Conservation (phyloP, 75 land plant genomes). For the Cupressus sempervirens region DNA sequence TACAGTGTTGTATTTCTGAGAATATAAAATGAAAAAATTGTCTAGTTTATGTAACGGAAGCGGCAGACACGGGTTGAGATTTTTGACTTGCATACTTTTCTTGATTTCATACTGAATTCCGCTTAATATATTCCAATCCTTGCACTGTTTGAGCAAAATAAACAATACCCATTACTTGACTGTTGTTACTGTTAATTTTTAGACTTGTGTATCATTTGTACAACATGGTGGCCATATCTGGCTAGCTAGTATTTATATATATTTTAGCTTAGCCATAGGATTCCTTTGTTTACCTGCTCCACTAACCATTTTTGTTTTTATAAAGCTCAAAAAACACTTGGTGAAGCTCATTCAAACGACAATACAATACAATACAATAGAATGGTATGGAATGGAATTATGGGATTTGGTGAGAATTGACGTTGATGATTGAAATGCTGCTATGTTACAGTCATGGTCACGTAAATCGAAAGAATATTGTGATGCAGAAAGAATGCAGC, state of each 20-base stretch:
- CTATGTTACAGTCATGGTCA: not conserved
- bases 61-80: not conserved
- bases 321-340: not conserved
- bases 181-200: not conserved
- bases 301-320: not conserved
- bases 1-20: not conserved
- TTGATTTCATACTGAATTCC: not conserved
- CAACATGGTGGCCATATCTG: not conserved
- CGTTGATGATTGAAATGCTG: not conserved
- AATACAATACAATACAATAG: no score
- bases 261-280: not conserved
- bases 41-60: not conserved
- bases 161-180: not conserved
- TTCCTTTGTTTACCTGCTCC: conserved; percentile 5
- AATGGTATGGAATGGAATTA: not conserved
- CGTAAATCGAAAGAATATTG: not conserved
- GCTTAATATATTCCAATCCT: conserved; percentile 1
- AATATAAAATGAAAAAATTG: not conserved
- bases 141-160: not conserved
- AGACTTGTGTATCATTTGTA: not conserved
- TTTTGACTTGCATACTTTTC: not conserved
- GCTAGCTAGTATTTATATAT: no score
- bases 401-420: not conserved
- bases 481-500: not conserved
- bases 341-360: not conserved